Evolutionary conservation across 2,329 filamentous ascomycete species (phyloP).

Genomic region (Fusarium mexicanum): DNA sequence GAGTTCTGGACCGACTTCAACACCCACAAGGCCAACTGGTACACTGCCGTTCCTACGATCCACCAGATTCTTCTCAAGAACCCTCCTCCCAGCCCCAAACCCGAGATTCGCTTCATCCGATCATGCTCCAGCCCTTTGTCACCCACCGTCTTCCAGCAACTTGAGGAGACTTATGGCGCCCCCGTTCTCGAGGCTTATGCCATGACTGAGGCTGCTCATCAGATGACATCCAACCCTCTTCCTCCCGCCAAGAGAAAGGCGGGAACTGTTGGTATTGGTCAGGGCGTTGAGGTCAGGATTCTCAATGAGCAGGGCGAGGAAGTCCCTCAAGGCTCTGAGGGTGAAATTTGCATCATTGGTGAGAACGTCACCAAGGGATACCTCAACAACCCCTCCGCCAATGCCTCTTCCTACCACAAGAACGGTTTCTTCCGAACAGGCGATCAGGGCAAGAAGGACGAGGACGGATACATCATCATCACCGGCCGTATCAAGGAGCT

Average conservation of each 20-base stretch:
- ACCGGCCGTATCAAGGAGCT: slow-evolving; percentile 94
- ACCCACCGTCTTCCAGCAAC: slow-evolving; percentile 81
- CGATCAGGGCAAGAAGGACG: slow-evolving; percentile 83
- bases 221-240: slow-evolving; percentile 82
- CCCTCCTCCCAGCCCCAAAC: slow-evolving; percentile 72
- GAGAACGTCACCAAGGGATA: slow-evolving; percentile 88
- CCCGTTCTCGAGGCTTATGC: slow-evolving; percentile 91
- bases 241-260: slow-evolving; percentile 79
- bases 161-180: slow-evolving; percentile 79
- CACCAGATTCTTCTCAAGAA: slow-evolving; percentile 87
- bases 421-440: slow-evolving; percentile 88
- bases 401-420: slow-evolving; percentile 76
- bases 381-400: slow-evolving; percentile 82
- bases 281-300: slow-evolving; percentile 84
- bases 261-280: slow-evolving; percentile 82
- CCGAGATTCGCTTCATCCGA: slow-evolving; percentile 84
- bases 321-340: slow-evolving; percentile 74
- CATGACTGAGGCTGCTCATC: slow-evolving; percentile 90
- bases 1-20: slow-evolving; percentile 86
- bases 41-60: slow-evolving; percentile 92
- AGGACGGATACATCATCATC: slow-evolving; percentile 84
- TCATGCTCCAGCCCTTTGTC: slow-evolving; percentile 87
- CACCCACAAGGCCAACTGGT: slow-evolving; percentile 83
- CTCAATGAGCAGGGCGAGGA: slow-evolving; percentile 75
- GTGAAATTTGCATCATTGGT: slow-evolving; percentile 84